Conservation (phyloP, 2,329 filamentous ascomycete genomes). For the Alternaria sp. region DNA sequence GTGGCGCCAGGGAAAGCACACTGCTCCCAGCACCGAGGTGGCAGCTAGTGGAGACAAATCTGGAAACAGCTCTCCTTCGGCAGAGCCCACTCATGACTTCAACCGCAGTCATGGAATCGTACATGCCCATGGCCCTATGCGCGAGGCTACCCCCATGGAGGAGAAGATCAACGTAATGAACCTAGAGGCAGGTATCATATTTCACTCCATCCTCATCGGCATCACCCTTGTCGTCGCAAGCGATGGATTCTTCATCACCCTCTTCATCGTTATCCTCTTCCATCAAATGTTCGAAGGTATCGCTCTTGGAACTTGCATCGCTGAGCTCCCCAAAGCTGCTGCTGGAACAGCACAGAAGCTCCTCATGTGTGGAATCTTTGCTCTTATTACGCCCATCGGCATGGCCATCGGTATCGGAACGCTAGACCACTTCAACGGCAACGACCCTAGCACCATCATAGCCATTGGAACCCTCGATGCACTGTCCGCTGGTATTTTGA, state of each 20-base stretch:
- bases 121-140: conserved; percentile 32
- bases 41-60: conserved; percentile 19
- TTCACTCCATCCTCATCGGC: conserved; percentile 73
- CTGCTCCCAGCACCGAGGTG: conserved; percentile 19
- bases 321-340: conserved; percentile 57
- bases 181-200: conserved; percentile 75
- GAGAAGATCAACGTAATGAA: conserved; percentile 68
- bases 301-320: conserved; percentile 74
- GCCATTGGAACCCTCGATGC: conserved; percentile 77
- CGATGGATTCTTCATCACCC: conserved; percentile 59
- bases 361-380: conserved; percentile 68
- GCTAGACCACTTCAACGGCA: conserved; percentile 74
- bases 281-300: conserved; percentile 81
- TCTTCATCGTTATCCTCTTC: conserved; percentile 72
- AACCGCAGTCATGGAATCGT: conserved; percentile 18
- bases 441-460: conserved; percentile 70
- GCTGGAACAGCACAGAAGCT: conserved; percentile 59
- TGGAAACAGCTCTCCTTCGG: conserved; percentile 6
- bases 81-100: conserved; percentile 20
- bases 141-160: conserved; percentile 28
- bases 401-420: conserved; percentile 83
- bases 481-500: conserved; percentile 74
- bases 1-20: conserved; percentile 37
- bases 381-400: conserved; percentile 75
- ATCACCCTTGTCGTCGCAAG: conserved; percentile 64